Evolutionary conservation across 257 asterid genomes (phyloP).

Genomic region (Ilex aquifolium): DNA sequence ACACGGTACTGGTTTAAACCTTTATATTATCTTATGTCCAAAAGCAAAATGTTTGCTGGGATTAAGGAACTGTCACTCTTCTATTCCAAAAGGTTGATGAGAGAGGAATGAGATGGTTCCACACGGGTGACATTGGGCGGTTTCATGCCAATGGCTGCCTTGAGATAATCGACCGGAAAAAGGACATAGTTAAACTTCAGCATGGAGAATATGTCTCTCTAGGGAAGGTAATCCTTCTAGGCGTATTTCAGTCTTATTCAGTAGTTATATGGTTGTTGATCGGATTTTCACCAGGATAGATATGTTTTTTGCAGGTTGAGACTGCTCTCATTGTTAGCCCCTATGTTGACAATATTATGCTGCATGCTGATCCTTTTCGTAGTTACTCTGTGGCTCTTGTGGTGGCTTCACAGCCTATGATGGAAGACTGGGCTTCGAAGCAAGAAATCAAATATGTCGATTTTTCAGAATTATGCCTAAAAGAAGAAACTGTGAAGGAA

Average conservation of each 20-base stretch:
- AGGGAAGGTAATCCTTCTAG: slow-evolving; percentile 44
- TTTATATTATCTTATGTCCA: background rate
- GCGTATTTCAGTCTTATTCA: background rate
- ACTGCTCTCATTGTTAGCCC: slow-evolving; percentile 65
- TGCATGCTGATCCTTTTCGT: slow-evolving; percentile 85
- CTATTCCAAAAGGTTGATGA: slow-evolving; percentile 57
- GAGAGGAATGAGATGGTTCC: slow-evolving; percentile 89
- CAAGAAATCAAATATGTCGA: slow-evolving; percentile 46
- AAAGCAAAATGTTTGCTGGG: background rate
- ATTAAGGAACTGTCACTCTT: background rate
- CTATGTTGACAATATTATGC: slow-evolving; percentile 74
- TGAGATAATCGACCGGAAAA: slow-evolving; percentile 92
- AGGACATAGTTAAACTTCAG: slow-evolving; percentile 93
- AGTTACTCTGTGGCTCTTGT: slow-evolving; percentile 88
- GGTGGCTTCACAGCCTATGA: slow-evolving; percentile 61
- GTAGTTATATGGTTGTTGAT: slow-evolving; percentile 1
- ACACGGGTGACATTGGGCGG: slow-evolving; percentile 85
- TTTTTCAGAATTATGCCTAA: slow-evolving; percentile 66
- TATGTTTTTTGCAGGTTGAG: slow-evolving; percentile 61
- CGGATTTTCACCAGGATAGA: slow-evolving; percentile 4
- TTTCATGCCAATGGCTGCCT: slow-evolving; percentile 92
- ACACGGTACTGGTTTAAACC: slow-evolving; percentile 51
- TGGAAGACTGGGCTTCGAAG: slow-evolving; percentile 83
- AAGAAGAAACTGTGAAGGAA: slow-evolving; percentile 66
- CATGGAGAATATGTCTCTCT: slow-evolving; percentile 97